Base-by-base conservation (phyloP, 176 grass and related monocot species). In the Paspalum vaginatum region DNA sequence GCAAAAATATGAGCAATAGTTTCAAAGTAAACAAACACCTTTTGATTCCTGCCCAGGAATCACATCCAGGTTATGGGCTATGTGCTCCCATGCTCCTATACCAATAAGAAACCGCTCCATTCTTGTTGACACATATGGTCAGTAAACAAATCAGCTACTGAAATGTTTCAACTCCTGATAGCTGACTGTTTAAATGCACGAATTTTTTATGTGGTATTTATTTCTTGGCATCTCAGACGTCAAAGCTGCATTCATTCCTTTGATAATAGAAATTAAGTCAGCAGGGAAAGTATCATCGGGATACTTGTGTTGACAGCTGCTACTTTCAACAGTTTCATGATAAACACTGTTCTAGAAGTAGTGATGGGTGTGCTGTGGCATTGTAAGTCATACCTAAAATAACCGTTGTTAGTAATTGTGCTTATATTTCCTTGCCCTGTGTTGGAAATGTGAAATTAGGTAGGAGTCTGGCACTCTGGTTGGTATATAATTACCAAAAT, bases 371-470 rank as follows among this genome's bases (percentile, higher is more conserved):
- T 65, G 58, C 66, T 87, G 66, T 82, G 46, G 56, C 46, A 64
- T 32, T 37, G 39, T 84, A 74, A 79, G 44, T 53, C 74, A 45
- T 67, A 21, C 75, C 61, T 68, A 68, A 63, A 84, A 68, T 74
- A 88, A 55, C 45, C 39, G 24, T 6, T 42, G 58, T 63, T 47
- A 50, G 15, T 38, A 76, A 74, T 21, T 67, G 7, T 21, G 32
- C 42, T 49, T 37, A 16, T 32, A 72, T 83, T 65, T 59, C 60
- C 7, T 51, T 74, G 16, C 44, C 68, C 67, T 61, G 12, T 46
- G 13, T 46, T 68, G 75, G 50, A 24, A 84, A 64, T 68, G 74
- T 73, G 62, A 88, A 78, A 81, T 38, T 25, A 59, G 43, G 32
- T 74, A 81, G 42, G 62, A 79, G 16, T 42, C 52, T 27, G 12